Evolutionary conservation across 2,329 filamentous ascomycete genomes (phyloP).

Genomic region (Bipolaris zeicola): DNA sequence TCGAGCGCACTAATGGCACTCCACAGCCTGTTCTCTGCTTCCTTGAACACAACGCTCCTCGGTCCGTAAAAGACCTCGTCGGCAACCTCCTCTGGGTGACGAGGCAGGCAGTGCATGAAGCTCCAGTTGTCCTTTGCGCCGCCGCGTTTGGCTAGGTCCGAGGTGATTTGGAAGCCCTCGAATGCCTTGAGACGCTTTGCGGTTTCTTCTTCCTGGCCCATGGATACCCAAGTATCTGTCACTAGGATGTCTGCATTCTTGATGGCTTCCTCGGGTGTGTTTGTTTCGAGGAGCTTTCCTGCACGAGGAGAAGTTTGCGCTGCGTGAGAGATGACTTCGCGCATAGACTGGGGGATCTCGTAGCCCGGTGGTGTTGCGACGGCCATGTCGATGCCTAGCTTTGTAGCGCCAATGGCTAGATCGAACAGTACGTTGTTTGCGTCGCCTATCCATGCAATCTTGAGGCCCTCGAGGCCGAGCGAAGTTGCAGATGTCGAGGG

Average conservation of each 20-base stretch:
- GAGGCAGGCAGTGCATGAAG: conserved; percentile 97
- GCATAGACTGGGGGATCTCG: conserved; percentile 77
- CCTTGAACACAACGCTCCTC: conserved; percentile 85
- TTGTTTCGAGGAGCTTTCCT: conserved; percentile 75
- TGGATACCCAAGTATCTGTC: conserved; percentile 97
- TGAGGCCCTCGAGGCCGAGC: conserved; percentile 79
- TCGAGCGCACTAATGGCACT: conserved; percentile 84
- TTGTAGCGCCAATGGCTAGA: conserved; percentile 83
- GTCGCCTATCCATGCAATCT: conserved; percentile 95
- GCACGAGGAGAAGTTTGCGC: conserved; percentile 61
- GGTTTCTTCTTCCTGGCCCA: conserved; percentile 92
- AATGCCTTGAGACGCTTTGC: conserved; percentile 80
- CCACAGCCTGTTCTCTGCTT: conserved; percentile 95
- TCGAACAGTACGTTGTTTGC: conserved; percentile 98
- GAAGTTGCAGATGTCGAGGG: conserved; percentile 54
- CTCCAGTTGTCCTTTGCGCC: conserved; percentile 90
- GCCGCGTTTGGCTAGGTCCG: conserved; percentile 79
- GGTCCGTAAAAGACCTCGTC: conserved; percentile 94
- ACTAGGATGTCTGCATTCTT: conserved; percentile 87
- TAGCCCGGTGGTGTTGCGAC: conserved; percentile 89
- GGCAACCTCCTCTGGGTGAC: conserved; percentile 88
- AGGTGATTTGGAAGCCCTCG: conserved; percentile 87
- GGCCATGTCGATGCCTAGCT: conserved; percentile 83
- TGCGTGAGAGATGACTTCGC: conserved; percentile 70
- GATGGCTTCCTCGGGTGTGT: conserved; percentile 80